phyloP scores from a whole-genome alignment of 495 filamentous ascomycete species.

The Penicillium herquei region DNA sequence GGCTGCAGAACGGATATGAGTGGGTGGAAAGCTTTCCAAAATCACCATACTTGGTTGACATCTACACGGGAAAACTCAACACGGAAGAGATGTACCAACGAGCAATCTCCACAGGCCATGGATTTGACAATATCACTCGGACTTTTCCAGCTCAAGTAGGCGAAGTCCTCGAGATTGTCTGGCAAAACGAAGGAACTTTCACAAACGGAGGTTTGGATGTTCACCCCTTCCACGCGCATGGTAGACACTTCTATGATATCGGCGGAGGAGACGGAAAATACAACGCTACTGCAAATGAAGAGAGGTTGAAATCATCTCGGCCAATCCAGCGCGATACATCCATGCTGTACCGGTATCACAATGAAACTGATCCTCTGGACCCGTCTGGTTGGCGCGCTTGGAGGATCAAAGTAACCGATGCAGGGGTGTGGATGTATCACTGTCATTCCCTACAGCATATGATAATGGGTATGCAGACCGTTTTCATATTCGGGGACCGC shows the following conservation, averaged over 20 bases:
- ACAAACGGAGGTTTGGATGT: constrained; percentile 48
- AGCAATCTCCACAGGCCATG: constrained; percentile 23
- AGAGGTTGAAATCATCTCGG: constrained; percentile 36
- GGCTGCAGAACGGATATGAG: constrained; percentile 42
- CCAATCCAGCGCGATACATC: constrained; percentile 55
- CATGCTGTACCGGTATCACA: constrained; percentile 50
- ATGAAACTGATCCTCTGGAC: constrained; percentile 30
- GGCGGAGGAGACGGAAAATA: constrained; percentile 57
- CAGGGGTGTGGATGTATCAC: constrained; percentile 64
- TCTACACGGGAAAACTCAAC: constrained; percentile 48
- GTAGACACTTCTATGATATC: constrained; percentile 57
- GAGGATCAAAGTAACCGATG: constrained; percentile 48
- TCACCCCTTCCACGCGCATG: constrained; percentile 63
- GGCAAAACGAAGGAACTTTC: constrained; percentile 47
- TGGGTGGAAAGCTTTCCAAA: constrained; percentile 46
- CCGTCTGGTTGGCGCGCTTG: constrained; percentile 58
- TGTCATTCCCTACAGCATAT: constrained; percentile 61
- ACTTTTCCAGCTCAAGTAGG: constrained; percentile 55
- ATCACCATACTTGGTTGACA: constrained; percentile 54
- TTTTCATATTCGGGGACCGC: constrained; percentile 51
- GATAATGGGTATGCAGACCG: constrained; percentile 54
- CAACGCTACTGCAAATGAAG: constrained; percentile 51
- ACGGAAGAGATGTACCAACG: constrained; percentile 37
- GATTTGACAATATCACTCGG: constrained; percentile 51
- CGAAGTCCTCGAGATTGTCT: constrained; percentile 62